Base-by-base conservation (phyloP, 148 eudicot species). In the Fallopia convolvulus region DNA sequence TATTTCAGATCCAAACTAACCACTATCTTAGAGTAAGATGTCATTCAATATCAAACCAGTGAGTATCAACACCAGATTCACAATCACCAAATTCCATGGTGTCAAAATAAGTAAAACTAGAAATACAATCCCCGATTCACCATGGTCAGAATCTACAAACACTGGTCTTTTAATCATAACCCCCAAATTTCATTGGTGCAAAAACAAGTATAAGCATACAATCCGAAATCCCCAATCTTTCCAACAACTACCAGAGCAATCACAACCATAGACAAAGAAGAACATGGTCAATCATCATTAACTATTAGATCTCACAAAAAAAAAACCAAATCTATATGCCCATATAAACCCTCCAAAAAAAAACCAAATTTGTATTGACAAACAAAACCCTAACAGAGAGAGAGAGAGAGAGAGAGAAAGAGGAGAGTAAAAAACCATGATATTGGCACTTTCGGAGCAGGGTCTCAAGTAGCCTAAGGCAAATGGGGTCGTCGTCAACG, bases 401-500 rank as follows among this genome's bases (percentile, higher is more conserved):
- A 36, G 72, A 68, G 65, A 39, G 50, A 74, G 41, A 32, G 10
- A 33, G n/a, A 36, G 72, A 68, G 65, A 39, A 58, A 66, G 36
- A 36, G 9, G 33, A 78, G 11, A 11, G 72, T 36, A 76, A 33
- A n/a, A 81, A 66, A 93, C 98, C 98, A 20, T 81, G 79, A 78
- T 90, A 93, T 68, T 91, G 88, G 84, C 97, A 93, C 87, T 89
- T 87, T 41, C 75, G 77, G 32, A 93, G 94, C 65, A 93, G 83
- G 48, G 79, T 79, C 21, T 90, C 91, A 79, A 93, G 79, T 44
- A 89, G 39, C 86, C 66, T 89, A 80, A 91, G 87, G 79, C 94
- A 91, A 81, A 84, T 85, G 13, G 81, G 86, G 75, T 93, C 93
- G 81, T 93, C 97, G 76, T 93, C 98, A 60, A 93, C 98, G 3